Evolutionary conservation across 805 yeast genomes (phyloP), one percentile per base, ranked within the genome.

Genomic region (Wickerhamiella cacticola): DNA sequence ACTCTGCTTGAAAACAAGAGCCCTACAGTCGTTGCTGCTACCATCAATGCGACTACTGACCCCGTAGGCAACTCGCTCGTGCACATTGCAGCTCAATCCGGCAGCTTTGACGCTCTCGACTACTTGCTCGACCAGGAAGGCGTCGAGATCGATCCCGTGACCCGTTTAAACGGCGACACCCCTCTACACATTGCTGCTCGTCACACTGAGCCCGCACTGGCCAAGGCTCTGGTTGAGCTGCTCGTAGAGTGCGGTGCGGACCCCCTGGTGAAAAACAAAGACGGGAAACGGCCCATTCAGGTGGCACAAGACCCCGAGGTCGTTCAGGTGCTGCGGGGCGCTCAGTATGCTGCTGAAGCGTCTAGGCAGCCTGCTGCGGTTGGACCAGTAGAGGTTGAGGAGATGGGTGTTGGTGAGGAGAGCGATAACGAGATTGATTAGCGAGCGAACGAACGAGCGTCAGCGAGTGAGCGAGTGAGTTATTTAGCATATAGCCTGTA

Each of bases 171-270:
- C 46, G 88, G 87, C 33, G 88, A 84, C 54, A 85, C 96, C 1
- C 96, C 98, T 12, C 72, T 92, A 53, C 97, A 89, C 64, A 67
- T 75, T 52, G 94, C 95, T 4, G 95, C 80, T 10, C 74, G 74
- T 52, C 68, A 70, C 41, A 79, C 77, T 22, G 95, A 89, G 59
- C 84, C 92, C 0, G 96, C 84, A 51, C 87, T 82, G 63, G 96
- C 95, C 0, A 67, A 48, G 47, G 57, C 53, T 18, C 49, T 62
- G 10, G 68, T 80, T 10, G 94, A 84, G 58, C 82, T 80, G 61
- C 72, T 92, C 52, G 68, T 92, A 35, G 96, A 88, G 58, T 95
- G 94, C 24, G 97, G 98, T 2, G 80, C 92, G 1, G 92, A 88
- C 64, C 84, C 94, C 2, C 70, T 61, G 55, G 56, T 48, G 22